Evolutionary conservation across 345 rosid species (phyloP).

Genomic region (Carallia brachiata): DNA sequence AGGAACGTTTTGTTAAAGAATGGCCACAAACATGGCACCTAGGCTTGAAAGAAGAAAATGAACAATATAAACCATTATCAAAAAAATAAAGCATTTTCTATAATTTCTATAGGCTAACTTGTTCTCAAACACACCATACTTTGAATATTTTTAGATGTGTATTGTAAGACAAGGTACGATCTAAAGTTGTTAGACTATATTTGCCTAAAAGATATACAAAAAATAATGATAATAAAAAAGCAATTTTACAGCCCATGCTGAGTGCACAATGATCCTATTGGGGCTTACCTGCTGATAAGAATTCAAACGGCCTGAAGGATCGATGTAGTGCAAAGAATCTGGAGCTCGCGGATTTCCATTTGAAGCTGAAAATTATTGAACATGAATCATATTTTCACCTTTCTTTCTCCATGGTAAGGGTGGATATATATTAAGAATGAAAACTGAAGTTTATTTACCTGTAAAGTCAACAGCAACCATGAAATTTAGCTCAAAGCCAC

Average conservation of each 20-base stretch:
- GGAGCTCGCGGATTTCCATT: constrained; percentile 71
- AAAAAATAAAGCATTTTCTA: no score
- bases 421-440: neutral
- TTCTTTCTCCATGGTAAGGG: neutral
- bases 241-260: neutral
- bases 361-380: constrained; percentile 53
- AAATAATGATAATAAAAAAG: neutral
- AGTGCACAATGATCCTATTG: neutral
- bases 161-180: no score
- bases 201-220: no score
- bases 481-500: constrained; percentile 79
- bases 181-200: no score
- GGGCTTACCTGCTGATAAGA: constrained; percentile 68
- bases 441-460: constrained; percentile 36
- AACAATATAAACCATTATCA: no score
- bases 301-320: constrained; percentile 73
- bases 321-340: constrained; percentile 78
- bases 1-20: neutral
- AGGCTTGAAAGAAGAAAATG: neutral
- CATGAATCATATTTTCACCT: neutral
- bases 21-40: neutral
- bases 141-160: no score
- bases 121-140: no score
- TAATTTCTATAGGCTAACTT: no score
- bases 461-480: constrained; percentile 97